Percentiles rank a stretch among this genome's conserved stretches.
Evolutionary conservation across 2,329 filamentous ascomycete species (phyloP).

Genomic region (Fusarium sarcochroum): DNA sequence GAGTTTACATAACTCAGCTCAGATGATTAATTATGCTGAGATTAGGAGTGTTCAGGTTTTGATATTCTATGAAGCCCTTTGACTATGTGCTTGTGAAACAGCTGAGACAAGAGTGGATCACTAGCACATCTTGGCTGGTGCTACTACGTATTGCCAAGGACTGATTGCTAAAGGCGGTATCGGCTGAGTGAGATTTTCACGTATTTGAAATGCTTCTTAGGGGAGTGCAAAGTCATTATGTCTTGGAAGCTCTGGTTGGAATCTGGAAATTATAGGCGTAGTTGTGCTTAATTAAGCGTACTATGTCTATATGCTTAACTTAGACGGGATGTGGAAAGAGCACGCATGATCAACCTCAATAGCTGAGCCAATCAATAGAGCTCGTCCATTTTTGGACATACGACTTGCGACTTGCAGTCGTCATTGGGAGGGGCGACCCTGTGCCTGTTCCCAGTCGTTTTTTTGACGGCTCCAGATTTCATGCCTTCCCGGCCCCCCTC

Average conservation of each 20-base stretch:
- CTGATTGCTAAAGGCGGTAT: too few species aligned
- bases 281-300: too few species aligned
- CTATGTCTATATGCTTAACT: too few species aligned
- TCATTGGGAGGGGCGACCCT: conserved; percentile 12
- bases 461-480: too few species aligned
- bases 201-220: too few species aligned
- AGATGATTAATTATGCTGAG: conserved; percentile 23
- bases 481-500: conserved; percentile 30
- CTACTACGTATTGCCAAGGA: not conserved
- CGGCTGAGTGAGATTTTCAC: too few species aligned
- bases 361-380: conserved; percentile 20
- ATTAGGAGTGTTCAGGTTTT: not conserved
- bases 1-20: conserved; percentile 27
- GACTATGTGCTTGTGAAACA: conserved; percentile 9
- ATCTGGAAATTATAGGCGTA: too few species aligned
- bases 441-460: not conserved
- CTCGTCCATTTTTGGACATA: conserved; percentile 5
- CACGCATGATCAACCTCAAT: conserved; percentile 3
- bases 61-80: not conserved
- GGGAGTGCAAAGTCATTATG: too few species aligned
- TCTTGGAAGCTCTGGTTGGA: too few species aligned
- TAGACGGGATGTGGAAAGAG: conserved; percentile 1
- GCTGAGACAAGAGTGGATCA: conserved; percentile 22
- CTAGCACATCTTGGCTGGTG: not conserved
- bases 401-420: not conserved